These are phyloP conservation scores for Cyberlindnera xylosilytica DNA, from an alignment of 805 yeast genomes.

Conservation along the genomic window DNA sequence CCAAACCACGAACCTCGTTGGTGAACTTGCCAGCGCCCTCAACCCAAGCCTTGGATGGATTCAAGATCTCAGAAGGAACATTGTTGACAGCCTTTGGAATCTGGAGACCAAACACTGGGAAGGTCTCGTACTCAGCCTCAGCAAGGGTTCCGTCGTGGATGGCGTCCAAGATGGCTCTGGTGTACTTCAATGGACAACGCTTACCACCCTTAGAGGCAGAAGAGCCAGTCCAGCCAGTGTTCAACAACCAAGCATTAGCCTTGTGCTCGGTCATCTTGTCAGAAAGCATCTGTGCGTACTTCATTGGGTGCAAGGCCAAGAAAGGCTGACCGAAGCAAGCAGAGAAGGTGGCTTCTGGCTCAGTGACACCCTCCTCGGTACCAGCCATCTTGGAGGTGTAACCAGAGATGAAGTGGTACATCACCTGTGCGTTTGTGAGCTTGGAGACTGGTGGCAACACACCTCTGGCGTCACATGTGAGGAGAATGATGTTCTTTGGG, in stretches of 20 bases:
- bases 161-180: conserved; percentile 93
- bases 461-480: conserved; percentile 98
- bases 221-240: conserved; percentile 98
- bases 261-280: conserved; percentile 87
- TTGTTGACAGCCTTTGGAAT: conserved; percentile 74
- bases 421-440: conserved; percentile 90
- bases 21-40: conserved; percentile 51
- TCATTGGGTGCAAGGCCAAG: conserved; percentile 97
- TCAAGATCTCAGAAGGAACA: conserved; percentile 81
- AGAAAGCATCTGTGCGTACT: conserved; percentile 92
- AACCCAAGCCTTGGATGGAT: conserved; percentile 83
- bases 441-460: conserved; percentile 96
- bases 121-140: conserved; percentile 75
- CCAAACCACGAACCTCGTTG: conserved; percentile 62
- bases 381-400: conserved; percentile 99
- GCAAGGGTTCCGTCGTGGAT: conserved; percentile 88
- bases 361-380: conserved; percentile 97
- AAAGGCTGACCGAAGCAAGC: conserved; percentile 99
- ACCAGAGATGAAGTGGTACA: conserved; percentile 98
- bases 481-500: conserved; percentile 86
- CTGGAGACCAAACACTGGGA: conserved; percentile 82
- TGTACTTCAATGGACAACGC: conserved; percentile 96
- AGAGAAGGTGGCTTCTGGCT: conserved; percentile 96
- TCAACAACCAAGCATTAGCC: conserved; percentile 93
- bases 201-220: conserved; percentile 91